A percentile compares a stretch with the other conserved stretches of the same genome.
Conservation (phyloP, 75 land plant genomes). For the Selaginella tamariscina region DNA sequence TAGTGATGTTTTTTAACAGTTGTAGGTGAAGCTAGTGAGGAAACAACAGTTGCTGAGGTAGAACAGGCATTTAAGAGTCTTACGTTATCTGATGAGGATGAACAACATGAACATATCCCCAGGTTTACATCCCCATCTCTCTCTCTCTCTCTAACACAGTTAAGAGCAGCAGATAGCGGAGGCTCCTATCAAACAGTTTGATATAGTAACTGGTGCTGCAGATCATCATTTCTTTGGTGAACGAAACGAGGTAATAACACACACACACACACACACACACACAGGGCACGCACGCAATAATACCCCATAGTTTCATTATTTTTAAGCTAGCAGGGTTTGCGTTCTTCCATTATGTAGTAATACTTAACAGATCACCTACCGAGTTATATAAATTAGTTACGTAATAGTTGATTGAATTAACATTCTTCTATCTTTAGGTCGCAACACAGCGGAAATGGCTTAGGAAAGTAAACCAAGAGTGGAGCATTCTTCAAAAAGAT, state of each 20-base stretch:
- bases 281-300: too few relatives aligned
- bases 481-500: constrained; percentile 86
- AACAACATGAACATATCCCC: too few relatives aligned
- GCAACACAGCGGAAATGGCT: constrained; percentile 49
- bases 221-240: constrained; percentile 58
- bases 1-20: too few relatives aligned
- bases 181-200: constrained; percentile 58
- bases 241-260: constrained; percentile 45
- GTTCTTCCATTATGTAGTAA: neutral
- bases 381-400: neutral
- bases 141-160: neutral
- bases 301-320: too few relatives aligned
- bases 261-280: too few relatives aligned
- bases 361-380: neutral
- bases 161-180: neutral
- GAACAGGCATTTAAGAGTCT: too few relatives aligned
- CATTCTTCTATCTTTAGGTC: constrained; percentile 26
- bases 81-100: too few relatives aligned
- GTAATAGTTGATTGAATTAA: neutral
- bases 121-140: too few relatives aligned
- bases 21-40: too few relatives aligned
- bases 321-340: neutral
- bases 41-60: too few relatives aligned
- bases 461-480: constrained; percentile 86
- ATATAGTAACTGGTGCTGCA: constrained; percentile 42